Evolutionary conservation across 768 basidiomycete species (phyloP).

Genomic region (Calvatia gigantea): DNA sequence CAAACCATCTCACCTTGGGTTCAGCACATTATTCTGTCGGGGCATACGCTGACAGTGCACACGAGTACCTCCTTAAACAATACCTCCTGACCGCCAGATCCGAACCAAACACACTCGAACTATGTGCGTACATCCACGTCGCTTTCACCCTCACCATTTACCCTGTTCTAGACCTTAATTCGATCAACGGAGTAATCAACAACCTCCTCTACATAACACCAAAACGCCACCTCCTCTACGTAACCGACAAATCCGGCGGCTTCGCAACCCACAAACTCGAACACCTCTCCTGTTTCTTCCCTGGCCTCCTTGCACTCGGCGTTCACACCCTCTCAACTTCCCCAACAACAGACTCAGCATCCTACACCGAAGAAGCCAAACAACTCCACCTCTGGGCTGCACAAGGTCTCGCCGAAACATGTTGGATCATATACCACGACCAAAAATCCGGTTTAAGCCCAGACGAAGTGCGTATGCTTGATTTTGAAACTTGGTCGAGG

Average conservation of each 20-base stretch:
- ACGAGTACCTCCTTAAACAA: constrained; percentile 68
- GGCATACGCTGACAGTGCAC: constrained; percentile 58
- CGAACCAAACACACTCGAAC: constrained; percentile 42
- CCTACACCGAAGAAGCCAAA: constrained; percentile 27
- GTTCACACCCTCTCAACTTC: constrained; percentile 37
- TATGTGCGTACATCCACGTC: constrained; percentile 42
- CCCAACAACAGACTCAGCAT: constrained; percentile 11
- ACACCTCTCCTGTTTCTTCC: constrained; percentile 70
- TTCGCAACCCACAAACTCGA: constrained; percentile 46
- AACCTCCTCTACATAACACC: constrained; percentile 57
- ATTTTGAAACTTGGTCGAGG: constrained; percentile 3
- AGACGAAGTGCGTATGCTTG: constrained; percentile 45
- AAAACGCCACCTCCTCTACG: constrained; percentile 56
- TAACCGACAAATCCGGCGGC: constrained; percentile 44
- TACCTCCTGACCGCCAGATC: constrained; percentile 45
- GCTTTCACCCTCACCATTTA: not conserved
- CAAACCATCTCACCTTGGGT: not conserved
- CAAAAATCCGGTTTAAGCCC: constrained; percentile 63
- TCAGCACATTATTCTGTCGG: constrained; percentile 48
- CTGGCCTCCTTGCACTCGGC: constrained; percentile 64
- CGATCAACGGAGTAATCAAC: constrained; percentile 50
- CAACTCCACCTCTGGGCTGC: constrained; percentile 69
- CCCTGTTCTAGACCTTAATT: constrained; percentile 39
- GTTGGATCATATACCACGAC: constrained; percentile 66
- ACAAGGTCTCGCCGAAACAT: constrained; percentile 64